Evolutionary conservation across 2,329 filamentous ascomycete species (phyloP).

Genomic region (Lachnellula arida): DNA sequence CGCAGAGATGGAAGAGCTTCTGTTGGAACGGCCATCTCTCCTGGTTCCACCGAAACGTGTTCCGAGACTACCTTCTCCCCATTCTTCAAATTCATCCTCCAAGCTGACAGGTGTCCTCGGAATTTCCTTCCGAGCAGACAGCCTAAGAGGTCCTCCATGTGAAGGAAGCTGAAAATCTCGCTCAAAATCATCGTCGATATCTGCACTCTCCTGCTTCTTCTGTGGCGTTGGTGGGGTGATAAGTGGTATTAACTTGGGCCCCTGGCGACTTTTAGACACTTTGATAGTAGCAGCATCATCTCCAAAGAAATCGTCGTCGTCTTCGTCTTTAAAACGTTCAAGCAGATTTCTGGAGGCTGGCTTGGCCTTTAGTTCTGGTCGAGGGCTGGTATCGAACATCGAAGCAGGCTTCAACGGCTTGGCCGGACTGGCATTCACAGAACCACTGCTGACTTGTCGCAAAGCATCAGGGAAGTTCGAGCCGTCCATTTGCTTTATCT

Average conservation of each 20-base stretch:
- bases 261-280: slow-evolving; percentile 52
- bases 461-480: slow-evolving; percentile 63
- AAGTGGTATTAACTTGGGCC: slow-evolving; percentile 48
- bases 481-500: slow-evolving; percentile 59
- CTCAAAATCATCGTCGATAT: slow-evolving; percentile 63
- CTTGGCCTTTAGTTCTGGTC: slow-evolving; percentile 23
- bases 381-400: slow-evolving; percentile 26
- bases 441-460: slow-evolving; percentile 53
- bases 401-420: slow-evolving; percentile 37
- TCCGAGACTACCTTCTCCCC: slow-evolving; percentile 89
- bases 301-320: slow-evolving; percentile 59
- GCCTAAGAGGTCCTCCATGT: slow-evolving; percentile 56
- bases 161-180: slow-evolving; percentile 67
- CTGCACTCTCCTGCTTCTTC: slow-evolving; percentile 29
- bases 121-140: slow-evolving; percentile 56
- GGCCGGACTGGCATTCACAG: slow-evolving; percentile 48
- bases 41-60: slow-evolving; percentile 85
- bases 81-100: slow-evolving; percentile 79
- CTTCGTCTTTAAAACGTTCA: slow-evolving; percentile 59
- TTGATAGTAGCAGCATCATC: slow-evolving; percentile 65
- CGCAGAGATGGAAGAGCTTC: slow-evolving; percentile 82
- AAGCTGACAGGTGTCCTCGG: slow-evolving; percentile 57
- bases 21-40: slow-evolving; percentile 71
- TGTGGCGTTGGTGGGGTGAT: slow-evolving; percentile 54
- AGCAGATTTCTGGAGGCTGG: slow-evolving; percentile 44